These are phyloP conservation scores for Ogataea neopini DNA, from an alignment of 805 yeast genomes.

Conservation along the genomic window DNA sequence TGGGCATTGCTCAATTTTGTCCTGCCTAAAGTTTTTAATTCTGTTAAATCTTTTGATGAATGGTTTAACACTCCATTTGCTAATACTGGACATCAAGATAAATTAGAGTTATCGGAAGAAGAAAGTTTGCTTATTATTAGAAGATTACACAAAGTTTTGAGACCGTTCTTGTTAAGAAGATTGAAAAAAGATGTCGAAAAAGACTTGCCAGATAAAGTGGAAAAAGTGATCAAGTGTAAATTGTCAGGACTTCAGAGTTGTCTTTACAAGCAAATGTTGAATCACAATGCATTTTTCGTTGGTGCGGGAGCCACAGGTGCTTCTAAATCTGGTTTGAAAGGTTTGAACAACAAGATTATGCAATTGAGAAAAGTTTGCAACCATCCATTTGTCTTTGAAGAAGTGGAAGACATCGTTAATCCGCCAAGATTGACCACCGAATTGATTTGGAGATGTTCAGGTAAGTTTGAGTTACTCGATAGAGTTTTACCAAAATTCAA, in stretches of 20 bases:
- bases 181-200: constrained; percentile 86
- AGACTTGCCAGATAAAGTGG: constrained; percentile 82
- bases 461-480: constrained; percentile 79
- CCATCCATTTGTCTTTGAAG: constrained; percentile 86
- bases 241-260: constrained; percentile 69
- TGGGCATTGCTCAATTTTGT: constrained; percentile 86
- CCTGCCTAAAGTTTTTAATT: constrained; percentile 80
- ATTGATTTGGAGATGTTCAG: constrained; percentile 72
- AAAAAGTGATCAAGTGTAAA: constrained; percentile 78
- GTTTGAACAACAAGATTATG: constrained; percentile 81
- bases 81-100: constrained; percentile 79
- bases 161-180: constrained; percentile 84
- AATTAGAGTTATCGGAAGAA: constrained; percentile 81
- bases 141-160: constrained; percentile 81
- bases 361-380: constrained; percentile 83
- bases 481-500: constrained; percentile 74
- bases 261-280: constrained; percentile 76
- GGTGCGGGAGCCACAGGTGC: constrained; percentile 60
- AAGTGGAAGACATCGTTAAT: constrained; percentile 70
- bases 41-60: constrained; percentile 83
- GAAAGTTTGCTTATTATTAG: constrained; percentile 78
- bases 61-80: constrained; percentile 92
- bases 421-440: constrained; percentile 64
- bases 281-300: constrained; percentile 65
- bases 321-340: constrained; percentile 67